These are phyloP conservation scores for Lenwebbia sp. DNA, from an alignment of 345 rosid species.

Conservation along the genomic window DNA sequence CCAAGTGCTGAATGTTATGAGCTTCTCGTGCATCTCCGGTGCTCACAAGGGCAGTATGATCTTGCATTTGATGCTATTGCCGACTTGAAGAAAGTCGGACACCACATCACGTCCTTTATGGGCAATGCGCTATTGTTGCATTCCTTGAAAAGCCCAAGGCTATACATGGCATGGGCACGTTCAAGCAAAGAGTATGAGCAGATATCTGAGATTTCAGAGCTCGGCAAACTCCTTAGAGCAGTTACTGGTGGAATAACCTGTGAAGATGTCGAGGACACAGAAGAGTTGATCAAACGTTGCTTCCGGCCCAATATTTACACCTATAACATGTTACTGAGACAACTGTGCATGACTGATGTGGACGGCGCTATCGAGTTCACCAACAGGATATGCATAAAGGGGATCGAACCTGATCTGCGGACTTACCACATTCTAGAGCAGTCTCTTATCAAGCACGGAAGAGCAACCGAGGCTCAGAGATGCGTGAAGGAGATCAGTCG, in stretches of 20 bases:
- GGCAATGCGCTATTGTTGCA: constrained; percentile 66
- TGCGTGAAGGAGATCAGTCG: constrained; percentile 23
- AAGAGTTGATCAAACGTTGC: constrained; percentile 45
- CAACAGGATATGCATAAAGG: constrained; percentile 33
- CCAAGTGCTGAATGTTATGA: constrained; percentile 61
- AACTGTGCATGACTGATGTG: constrained; percentile 19
- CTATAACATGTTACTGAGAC: constrained; percentile 51
- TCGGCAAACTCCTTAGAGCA: constrained; percentile 52
- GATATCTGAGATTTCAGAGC: constrained; percentile 26
- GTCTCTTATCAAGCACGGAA: constrained; percentile 23
- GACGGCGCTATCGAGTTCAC: constrained; percentile 35
- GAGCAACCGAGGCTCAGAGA: constrained; percentile 22
- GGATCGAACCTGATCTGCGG: constrained; percentile 54
- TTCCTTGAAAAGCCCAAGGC: constrained; percentile 28
- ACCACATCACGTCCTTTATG: constrained; percentile 42
- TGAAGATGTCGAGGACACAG: constrained; percentile 27
- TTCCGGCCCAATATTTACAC: constrained; percentile 49
- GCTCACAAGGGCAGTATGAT: constrained; percentile 22
- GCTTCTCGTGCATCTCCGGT: constrained; percentile 30
- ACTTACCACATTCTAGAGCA: constrained; percentile 31
- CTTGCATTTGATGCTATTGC: constrained; percentile 35
- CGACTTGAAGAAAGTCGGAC: constrained; percentile 39
- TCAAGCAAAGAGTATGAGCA: constrained; percentile 23
- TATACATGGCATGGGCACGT: constrained; percentile 53
- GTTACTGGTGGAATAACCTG: constrained; percentile 31